phyloP scores from a whole-genome alignment of 176 grass and related monocot species.

The Luzula sylvatica region DNA sequence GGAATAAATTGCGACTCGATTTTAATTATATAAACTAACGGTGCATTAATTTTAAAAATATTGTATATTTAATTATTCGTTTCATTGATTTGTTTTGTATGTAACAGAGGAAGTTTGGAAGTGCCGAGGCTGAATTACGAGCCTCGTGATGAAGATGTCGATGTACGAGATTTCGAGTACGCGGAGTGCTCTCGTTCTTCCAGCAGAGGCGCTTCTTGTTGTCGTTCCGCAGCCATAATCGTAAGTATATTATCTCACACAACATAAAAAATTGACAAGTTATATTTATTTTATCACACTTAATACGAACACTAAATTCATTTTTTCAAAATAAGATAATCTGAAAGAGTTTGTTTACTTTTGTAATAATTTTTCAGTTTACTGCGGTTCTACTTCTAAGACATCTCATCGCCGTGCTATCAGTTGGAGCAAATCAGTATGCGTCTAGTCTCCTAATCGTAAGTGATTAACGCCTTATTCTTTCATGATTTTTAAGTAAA shows the following conservation, averaged over 20 bases:
- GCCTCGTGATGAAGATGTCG: not conserved
- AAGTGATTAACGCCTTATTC: slow-evolving; percentile 2
- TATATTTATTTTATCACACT: not conserved
- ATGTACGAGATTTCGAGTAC: slow-evolving; percentile 4
- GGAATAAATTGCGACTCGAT: too few relatives aligned
- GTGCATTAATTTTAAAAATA: too few relatives aligned
- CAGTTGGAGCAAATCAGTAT: slow-evolving; percentile 43
- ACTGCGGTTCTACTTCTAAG: slow-evolving; percentile 44
- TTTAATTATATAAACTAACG: too few relatives aligned
- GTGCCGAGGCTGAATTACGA: slow-evolving; percentile 41
- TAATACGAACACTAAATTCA: too few relatives aligned
- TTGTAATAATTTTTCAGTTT: slow-evolving; percentile 28
- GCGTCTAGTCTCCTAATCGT: slow-evolving; percentile 50
- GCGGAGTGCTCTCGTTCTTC: slow-evolving; percentile 24
- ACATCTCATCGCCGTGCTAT: slow-evolving; percentile 37
- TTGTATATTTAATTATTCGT: too few relatives aligned
- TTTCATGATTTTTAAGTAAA: not conserved
- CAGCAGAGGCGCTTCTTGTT: slow-evolving; percentile 28
- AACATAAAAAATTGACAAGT: not conserved
- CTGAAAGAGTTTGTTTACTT: too few relatives aligned
- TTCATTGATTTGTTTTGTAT: slow-evolving; percentile 4
- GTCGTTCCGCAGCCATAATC: slow-evolving; percentile 30
- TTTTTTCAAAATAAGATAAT: too few relatives aligned
- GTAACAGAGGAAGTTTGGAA: slow-evolving; percentile 52
- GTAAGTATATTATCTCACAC: slow-evolving; percentile 20